Conservation (phyloP, 768 basidiomycete genomes). For the Steccherinum ochraceum region DNA sequence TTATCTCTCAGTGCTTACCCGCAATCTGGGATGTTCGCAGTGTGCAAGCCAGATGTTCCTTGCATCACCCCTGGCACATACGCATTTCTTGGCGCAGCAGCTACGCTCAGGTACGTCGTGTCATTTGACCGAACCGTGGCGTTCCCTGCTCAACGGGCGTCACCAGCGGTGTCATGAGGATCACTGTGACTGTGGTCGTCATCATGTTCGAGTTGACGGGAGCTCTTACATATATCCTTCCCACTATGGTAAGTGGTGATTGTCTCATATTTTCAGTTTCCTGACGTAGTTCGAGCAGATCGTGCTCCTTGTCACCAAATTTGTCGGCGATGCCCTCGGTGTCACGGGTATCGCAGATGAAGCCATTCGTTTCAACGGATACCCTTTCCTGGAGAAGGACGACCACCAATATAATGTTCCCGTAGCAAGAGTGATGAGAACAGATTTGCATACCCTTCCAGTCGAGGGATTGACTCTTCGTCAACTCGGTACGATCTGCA, state of each 20-base stretch:
- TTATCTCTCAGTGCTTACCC: conserved; percentile 62
- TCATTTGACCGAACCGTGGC: no score
- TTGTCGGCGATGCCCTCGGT: conserved; percentile 91
- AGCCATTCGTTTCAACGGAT: conserved; percentile 95
- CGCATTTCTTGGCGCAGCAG: conserved; percentile 95
- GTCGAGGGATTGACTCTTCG: conserved; percentile 71
- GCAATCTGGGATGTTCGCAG: conserved; percentile 79
- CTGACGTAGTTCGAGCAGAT: conserved; percentile 50
- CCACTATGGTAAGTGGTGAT: conserved; percentile 75
- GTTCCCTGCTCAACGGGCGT: no score
- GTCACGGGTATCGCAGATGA: conserved; percentile 95
- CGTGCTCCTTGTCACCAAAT: conserved; percentile 92
- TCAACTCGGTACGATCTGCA: conserved; percentile 64
- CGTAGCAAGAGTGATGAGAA: conserved; percentile 88
- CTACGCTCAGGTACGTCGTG: conserved; percentile 82
- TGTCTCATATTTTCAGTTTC: conserved; percentile 8
- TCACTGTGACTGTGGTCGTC: conserved; percentile 96
- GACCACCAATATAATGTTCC: conserved; percentile 89
- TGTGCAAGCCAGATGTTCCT: conserved; percentile 86
- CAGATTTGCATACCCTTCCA: conserved; percentile 64
- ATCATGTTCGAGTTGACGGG: conserved; percentile 99
- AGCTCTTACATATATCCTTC: conserved; percentile 92
- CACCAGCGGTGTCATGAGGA: conserved; percentile 91
- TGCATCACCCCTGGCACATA: conserved; percentile 99
- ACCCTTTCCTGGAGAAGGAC: conserved; percentile 94